Evolutionary conservation across 208 protist genomes (phyloP), one percentile per base, ranked within the genome.

Genomic region (Acanthamoeba quina): DNA sequence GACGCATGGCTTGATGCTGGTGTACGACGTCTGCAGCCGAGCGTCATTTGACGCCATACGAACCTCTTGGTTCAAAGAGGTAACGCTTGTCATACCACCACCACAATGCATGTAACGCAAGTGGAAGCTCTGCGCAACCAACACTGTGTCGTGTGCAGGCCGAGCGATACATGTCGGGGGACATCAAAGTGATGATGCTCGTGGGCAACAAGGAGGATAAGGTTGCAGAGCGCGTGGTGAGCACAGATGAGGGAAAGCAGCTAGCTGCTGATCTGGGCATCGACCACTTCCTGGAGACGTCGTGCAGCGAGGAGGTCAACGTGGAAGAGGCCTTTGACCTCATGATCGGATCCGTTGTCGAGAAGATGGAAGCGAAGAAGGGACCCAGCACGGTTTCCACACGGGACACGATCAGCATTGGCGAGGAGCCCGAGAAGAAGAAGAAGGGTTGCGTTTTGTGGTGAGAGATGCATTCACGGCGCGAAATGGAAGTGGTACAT

Each of bases 131-230:
- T 15, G 60, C 60, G 26, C 4, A 3, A 29, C 26, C n/a, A 37
- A 37, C 11, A 58, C 54, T 64, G 58, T 64, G 21, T 6, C 6
- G 17, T 15, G 60, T 66, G 60, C 66, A 72, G 66, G 66, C 66
- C n/a, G 31, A 31, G 66, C 66, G 66, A 29, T 72, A 72, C 17
- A 72, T 72, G 66, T 31, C 29, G 10, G 31, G 31, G 4, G 66
- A 72, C 31, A 66, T 66, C 7, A 41, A 44, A 10, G 31, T 72
- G 13, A 72, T 83, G 37, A 56, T 83, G 13, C 76, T 83, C 37
- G 76, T 83, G 21, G 76, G 76, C 41, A 83, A 49, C 76, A 83
- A 83, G 41, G 26, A 56, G 15, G 76, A 83, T n/a, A 24, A 44
- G 7, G n/a, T 34, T 0, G 76, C 29, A 15, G n/a, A 83, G 31